Evolutionary conservation across 768 basidiomycete species (phyloP).

Genomic region (Phaeotremella fagi): DNA sequence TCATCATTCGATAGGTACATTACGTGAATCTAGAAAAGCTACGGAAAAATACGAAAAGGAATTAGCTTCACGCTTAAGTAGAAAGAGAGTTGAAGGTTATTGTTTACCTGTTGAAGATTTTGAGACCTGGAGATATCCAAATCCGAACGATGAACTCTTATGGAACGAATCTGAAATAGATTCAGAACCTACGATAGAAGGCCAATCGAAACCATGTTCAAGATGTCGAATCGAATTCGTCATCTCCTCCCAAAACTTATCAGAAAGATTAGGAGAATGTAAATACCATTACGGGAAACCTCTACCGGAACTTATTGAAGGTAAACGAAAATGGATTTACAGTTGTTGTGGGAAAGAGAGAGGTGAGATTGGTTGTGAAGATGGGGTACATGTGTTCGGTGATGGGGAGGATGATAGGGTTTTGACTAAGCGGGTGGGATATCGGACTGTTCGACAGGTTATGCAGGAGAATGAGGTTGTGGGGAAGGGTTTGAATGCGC

Average conservation of each 20-base stretch:
- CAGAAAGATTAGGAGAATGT: slow-evolving; percentile 56
- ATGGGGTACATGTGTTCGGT: slow-evolving; percentile 76
- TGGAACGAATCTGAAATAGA: slow-evolving; percentile 56
- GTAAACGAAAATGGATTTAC: slow-evolving; percentile 58
- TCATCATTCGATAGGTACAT: slow-evolving; percentile 47
- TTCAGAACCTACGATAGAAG: slow-evolving; percentile 60
- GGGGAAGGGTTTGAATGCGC: slow-evolving; percentile 4
- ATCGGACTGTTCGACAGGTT: slow-evolving; percentile 27
- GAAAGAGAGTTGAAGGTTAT: slow-evolving; percentile 54
- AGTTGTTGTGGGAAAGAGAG: slow-evolving; percentile 35
- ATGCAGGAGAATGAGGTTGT: slow-evolving; percentile 10
- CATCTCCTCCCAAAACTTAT: slow-evolving; percentile 56
- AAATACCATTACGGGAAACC: slow-evolving; percentile 77
- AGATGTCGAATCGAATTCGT: slow-evolving; percentile 68
- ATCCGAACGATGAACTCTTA: slow-evolving; percentile 57
- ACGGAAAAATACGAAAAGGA: slow-evolving; percentile 29
- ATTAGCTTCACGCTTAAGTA: slow-evolving; percentile 33
- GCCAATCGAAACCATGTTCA: slow-evolving; percentile 62
- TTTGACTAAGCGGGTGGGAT: slow-evolving; percentile 31
- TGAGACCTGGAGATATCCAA: slow-evolving; percentile 65
- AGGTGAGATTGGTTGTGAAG: slow-evolving; percentile 38
- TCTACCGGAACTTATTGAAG: slow-evolving; percentile 60
- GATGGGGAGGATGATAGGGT: slow-evolving; percentile 54
- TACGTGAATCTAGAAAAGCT: slow-evolving; percentile 37
- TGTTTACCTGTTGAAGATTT: slow-evolving; percentile 60